Percentiles rank a stretch among this genome's conserved stretches.
Evolutionary conservation across 225 moss, liverwort and hornwort species (phyloP).

Genomic region (Sphagnum tenellum): DNA sequence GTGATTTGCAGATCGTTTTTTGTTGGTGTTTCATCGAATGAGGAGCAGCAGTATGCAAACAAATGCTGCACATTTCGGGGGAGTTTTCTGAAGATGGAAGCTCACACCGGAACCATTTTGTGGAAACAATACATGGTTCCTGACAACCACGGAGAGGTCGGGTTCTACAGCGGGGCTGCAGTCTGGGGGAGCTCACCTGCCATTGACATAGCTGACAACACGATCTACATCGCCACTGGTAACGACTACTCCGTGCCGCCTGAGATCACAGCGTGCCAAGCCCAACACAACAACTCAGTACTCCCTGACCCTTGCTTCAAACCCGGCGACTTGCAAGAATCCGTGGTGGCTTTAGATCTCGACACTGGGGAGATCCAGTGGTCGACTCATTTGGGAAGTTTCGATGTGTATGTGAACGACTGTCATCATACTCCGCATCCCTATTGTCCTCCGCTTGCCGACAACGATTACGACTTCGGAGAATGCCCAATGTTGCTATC

Average conservation of each 20-base stretch:
- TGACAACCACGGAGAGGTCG: neutral
- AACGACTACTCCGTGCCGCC: conserved; percentile 3
- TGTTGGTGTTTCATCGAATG: conserved; percentile 20
- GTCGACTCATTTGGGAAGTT: conserved; percentile 16
- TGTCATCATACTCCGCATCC: conserved; percentile 8
- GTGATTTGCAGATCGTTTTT: conserved; percentile 15
- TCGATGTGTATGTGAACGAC: conserved; percentile 11
- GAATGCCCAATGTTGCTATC: conserved; percentile 24
- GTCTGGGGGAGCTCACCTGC: conserved; percentile 5
- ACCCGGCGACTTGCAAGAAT: conserved; percentile 3
- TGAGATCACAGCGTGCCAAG: neutral
- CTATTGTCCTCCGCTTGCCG: conserved; percentile 14
- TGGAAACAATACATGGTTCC: conserved; percentile 4
- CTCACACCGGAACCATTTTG: neutral
- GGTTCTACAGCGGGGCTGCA: conserved; percentile 3
- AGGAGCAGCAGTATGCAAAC: conserved; percentile 7
- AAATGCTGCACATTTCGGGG: conserved; percentile 5
- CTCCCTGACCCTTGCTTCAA: conserved; percentile 15
- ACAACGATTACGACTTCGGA: conserved; percentile 27
- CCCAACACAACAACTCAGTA: neutral
- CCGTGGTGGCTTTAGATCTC: conserved; percentile 15
- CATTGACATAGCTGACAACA: neutral
- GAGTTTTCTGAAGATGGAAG: conserved; percentile 1
- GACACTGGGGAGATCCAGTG: conserved; percentile 11
- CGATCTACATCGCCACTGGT: neutral